Conservation (phyloP, 2,329 filamentous ascomycete genomes). For the Trematosphaeria pertusa region DNA sequence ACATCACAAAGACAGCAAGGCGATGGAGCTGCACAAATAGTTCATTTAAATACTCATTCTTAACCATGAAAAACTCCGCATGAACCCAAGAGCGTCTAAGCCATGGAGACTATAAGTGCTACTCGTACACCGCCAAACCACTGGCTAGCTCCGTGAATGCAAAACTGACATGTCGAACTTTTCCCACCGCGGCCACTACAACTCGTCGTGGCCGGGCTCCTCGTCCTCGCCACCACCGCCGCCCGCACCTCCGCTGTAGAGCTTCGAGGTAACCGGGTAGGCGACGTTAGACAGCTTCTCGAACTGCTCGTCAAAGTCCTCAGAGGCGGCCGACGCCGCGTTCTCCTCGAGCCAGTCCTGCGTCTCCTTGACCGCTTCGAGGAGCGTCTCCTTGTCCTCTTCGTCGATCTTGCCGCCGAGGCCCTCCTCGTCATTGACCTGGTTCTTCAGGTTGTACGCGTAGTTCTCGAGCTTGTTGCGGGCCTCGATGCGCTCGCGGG, state of each 20-base stretch:
- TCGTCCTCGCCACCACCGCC: conserved; percentile 73
- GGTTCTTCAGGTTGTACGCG: conserved; percentile 98
- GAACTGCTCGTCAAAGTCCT: conserved; percentile 99
- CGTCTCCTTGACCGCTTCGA: conserved; percentile 96
- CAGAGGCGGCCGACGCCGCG: conserved; percentile 79
- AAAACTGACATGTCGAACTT: conserved; percentile 17
- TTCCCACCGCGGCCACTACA: conserved; percentile 42
- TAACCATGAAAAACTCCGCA: conserved; percentile 29
- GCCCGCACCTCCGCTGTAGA: conserved; percentile 73
- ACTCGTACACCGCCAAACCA: conserved; percentile 37
- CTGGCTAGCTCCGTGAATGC: conserved; percentile 26
- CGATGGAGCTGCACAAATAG: too few relatives aligned
- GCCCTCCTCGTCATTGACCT: conserved; percentile 95
- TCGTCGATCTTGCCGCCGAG: conserved; percentile 98
- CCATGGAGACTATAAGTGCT: conserved; percentile 27
- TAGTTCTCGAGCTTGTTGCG: conserved; percentile 99
- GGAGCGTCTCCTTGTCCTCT: conserved; percentile 95
- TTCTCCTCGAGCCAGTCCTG: conserved; percentile 98
- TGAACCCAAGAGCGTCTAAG: conserved; percentile 28
- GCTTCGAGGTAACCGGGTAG: conserved; percentile 98
- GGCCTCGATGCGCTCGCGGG: conserved; percentile 94
- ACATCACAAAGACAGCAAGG: too few relatives aligned
- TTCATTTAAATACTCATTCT: too few relatives aligned
- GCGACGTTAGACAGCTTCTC: conserved; percentile 97
- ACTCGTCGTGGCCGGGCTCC: conserved; percentile 57